phyloP scores from a whole-genome alignment of 2,329 filamentous ascomycete genomes.

The Cordyceps javanica region DNA sequence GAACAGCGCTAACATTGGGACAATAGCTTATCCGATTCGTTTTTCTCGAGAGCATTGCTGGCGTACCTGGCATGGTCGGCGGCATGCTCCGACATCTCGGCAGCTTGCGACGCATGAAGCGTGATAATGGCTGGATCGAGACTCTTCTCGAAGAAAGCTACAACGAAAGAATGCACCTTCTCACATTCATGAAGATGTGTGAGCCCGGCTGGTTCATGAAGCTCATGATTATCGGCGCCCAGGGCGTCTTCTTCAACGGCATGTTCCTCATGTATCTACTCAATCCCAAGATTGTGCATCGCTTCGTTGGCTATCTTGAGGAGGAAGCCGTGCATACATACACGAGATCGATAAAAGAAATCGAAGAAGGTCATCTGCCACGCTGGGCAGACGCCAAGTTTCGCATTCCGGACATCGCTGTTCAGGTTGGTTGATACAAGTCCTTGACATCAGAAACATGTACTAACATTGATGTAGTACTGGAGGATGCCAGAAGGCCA shows the following conservation, averaged over 20 bases:
- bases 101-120: conserved; percentile 75
- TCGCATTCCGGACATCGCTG: conserved; percentile 77
- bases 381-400: conserved; percentile 69
- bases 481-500: conserved; percentile 89
- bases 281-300: conserved; percentile 80
- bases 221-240: conserved; percentile 81
- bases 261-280: conserved; percentile 86
- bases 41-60: conserved; percentile 91
- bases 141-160: conserved; percentile 84
- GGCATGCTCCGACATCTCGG: conserved; percentile 89
- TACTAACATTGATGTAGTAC: conserved; percentile 45
- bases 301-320: conserved; percentile 94
- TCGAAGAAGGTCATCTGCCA: conserved; percentile 78
- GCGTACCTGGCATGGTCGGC: conserved; percentile 93
- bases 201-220: conserved; percentile 76
- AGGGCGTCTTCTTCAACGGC: conserved; percentile 94
- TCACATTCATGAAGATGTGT: conserved; percentile 89
- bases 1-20: neutral
- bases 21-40: conserved; percentile 70
- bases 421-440: conserved; percentile 40
- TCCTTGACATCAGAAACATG: neutral
- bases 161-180: conserved; percentile 89
- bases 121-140: conserved; percentile 97
- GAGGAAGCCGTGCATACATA: conserved; percentile 97
- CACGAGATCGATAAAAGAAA: conserved; percentile 78